Base-by-base conservation (phyloP, 768 basidiomycete species). In the Neoboletus magnificus region DNA sequence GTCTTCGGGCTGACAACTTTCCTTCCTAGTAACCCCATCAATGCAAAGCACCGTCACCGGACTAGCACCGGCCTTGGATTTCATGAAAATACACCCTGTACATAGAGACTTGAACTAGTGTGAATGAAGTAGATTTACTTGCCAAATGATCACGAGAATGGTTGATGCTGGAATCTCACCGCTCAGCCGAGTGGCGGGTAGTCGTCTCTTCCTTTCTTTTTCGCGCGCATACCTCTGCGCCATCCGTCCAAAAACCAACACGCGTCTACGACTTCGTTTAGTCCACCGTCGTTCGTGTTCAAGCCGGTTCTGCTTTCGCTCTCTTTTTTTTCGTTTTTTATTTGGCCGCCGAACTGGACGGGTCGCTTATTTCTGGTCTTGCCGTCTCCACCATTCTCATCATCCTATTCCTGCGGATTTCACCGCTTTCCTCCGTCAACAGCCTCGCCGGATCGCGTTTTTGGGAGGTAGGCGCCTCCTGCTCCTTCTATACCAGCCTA, bases 171-270 rank as follows among this genome's bases (percentile, higher is more conserved):
- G 4, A 35, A 22, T 29, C 20, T 5, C 32, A 23, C 35, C n/a
- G 3, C n/a, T 35, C 48, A 58, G 58, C 62, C 54, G 54, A 63
- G 62, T 52, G 58, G 58, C 57, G 50, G 43, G 35, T 52, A 46
- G 46, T 61, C 25, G 37, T n/a, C 25, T 15, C 9, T 48, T 15
- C 8, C 48, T 30, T 47, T 44, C 45, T 61, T 60, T 56, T 57
- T 59, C 54, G 50, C 51, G 55, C 59, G 45, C 49, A 47, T 36
- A 25, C 50, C 42, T 52, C 30, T 55, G 45, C 40, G 46, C 37
- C 29, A 20, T 27, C 5, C 29, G 6, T 39, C 25, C 29, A 46
- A 60, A 60, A 59, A 54, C 46, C 45, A 59, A 56, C 56, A 40
- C 53, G 46, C 50, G 41, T 29, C 47, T 27, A 32, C 62, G 61